Base-by-base conservation (phyloP, 2,329 filamentous ascomycete species). In the Dothiorella sarmentorum region DNA sequence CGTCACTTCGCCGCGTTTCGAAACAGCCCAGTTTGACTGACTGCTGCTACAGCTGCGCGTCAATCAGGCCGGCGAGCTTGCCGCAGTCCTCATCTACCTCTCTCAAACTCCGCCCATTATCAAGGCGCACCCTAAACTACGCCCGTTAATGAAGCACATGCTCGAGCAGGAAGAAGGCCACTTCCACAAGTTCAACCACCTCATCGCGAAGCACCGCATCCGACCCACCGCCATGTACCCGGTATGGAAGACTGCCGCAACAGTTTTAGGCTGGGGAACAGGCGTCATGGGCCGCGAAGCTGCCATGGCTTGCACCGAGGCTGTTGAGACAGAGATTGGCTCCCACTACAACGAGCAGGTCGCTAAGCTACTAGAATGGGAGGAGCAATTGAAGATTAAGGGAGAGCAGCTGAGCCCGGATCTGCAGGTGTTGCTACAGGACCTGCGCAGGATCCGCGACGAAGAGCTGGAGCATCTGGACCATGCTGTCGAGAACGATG, bases 301-400 rank as follows among this genome's bases (percentile, higher is more conserved):
- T 2, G 93, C 94, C 33, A 99, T 99, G 94, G 94, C 94, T 11
- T 99, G 94, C 72, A 97, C 94, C 0, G 94, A 99, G 75, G 94
- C 94, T 1, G 93, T 99, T 1, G 94, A 99, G 80, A 99, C 93
- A 6, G 94, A 97, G 78, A 99, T 99, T 63, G 94, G 94, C 2
- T 85, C 85, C 26, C 94, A 99, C 76, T 99, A 99, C 73, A 97
- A 97, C 71, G 85, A 86, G 63, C 94, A 99, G 76, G 91, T 99
- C 40, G 80, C 90, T 24, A 82, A 84, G 56, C 76, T 99, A 66
- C 73, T 97, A 37, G 86, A 88, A 62, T 97, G 96, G 87, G 83
- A 90, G 59, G 79, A 83, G 7, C 82, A 87, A 63, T 90, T 91
- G 79, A 84, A 93, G 74, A 80, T 78, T 7, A 81, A 86, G 49